phyloP scores from a whole-genome alignment of 2,329 filamentous ascomycete species.

The Pseudocercospora crystallina region DNA sequence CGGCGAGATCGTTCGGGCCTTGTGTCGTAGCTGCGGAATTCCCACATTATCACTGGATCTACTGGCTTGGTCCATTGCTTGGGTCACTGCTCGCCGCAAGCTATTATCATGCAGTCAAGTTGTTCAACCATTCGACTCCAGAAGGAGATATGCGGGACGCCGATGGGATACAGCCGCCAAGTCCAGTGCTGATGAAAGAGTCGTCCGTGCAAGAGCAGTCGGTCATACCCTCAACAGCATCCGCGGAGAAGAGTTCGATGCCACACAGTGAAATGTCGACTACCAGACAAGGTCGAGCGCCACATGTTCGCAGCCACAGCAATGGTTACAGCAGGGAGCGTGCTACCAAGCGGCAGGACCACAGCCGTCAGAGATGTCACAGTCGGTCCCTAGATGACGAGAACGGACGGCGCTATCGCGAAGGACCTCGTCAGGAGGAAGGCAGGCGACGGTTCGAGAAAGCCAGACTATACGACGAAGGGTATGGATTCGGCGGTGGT shows the following conservation, averaged over 20 bases:
- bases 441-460: not conserved
- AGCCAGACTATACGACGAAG: constrained; percentile 2
- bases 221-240: too few relatives aligned
- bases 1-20: constrained; percentile 34
- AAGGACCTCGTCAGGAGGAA: constrained; percentile 6
- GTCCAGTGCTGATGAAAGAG: constrained; percentile 1
- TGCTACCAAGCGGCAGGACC: constrained; percentile 2
- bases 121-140: constrained; percentile 32
- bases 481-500: not conserved
- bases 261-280: too few relatives aligned
- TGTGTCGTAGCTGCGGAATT: constrained; percentile 31
- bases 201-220: not conserved
- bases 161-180: constrained; percentile 4
- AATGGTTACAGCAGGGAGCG: not conserved
- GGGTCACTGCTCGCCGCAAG: constrained; percentile 30
- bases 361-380: not conserved
- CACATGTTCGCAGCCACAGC: too few relatives aligned
- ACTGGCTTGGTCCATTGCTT: constrained; percentile 30
- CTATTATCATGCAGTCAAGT: constrained; percentile 34
- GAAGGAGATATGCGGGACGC: constrained; percentile 6
- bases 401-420: constrained; percentile 1
- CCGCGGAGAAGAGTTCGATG: too few relatives aligned
- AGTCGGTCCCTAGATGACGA: not conserved
- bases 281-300: too few relatives aligned
- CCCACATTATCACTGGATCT: constrained; percentile 32